phyloP scores from a whole-genome alignment of 257 asterid species.

The Nicotiana attenuata region DNA sequence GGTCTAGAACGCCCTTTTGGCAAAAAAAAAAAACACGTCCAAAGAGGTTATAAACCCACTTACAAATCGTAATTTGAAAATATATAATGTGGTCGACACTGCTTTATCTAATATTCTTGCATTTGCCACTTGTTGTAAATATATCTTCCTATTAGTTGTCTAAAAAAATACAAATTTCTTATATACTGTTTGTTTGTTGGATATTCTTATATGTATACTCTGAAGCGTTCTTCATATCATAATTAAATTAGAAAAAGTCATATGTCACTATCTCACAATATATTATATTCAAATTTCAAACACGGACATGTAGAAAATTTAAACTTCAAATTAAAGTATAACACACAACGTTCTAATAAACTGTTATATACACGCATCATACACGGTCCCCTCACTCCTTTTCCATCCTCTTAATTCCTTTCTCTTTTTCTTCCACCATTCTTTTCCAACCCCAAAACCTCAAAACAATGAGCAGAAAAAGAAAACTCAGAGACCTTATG shows the following conservation, averaged over 20 bases:
- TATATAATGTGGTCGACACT: no score
- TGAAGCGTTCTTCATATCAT: neutral
- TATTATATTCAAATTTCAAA: neutral
- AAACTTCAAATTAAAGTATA: neutral
- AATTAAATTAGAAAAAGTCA: neutral
- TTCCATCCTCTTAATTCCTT: neutral
- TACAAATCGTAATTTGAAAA: no score
- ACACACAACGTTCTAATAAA: neutral
- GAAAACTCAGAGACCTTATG: slow-evolving; percentile 19
- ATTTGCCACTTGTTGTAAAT: neutral
- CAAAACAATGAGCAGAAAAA: slow-evolving; percentile 2
- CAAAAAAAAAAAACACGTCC: no score
- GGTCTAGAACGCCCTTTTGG: no score
- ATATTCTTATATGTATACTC: neutral
- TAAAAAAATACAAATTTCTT: neutral
- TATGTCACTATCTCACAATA: neutral
- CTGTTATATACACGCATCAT: neutral
- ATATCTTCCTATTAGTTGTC: neutral
- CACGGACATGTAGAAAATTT: neutral
- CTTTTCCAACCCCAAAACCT: neutral
- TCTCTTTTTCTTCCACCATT: neutral
- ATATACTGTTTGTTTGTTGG: neutral
- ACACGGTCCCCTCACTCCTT: neutral
- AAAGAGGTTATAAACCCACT: no score
- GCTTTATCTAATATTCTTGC: no score